A percentile compares a stretch with the other conserved stretches of the same genome.
Conservation (phyloP, 768 basidiomycete species). For the Mycena rosella region DNA sequence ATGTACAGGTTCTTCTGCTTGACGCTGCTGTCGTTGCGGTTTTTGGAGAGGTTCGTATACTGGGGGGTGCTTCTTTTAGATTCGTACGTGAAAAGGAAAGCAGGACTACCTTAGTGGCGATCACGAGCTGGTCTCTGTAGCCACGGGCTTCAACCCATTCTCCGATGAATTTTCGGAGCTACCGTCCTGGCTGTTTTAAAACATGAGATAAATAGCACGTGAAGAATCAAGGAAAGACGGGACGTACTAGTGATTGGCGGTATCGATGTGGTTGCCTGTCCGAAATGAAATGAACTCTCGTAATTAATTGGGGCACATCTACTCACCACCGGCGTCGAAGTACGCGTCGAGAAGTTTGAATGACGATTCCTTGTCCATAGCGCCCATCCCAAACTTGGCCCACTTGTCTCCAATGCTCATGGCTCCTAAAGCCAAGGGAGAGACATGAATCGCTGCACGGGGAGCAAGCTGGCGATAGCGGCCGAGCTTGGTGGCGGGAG, state of each 20-base stretch:
- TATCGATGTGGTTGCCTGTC: no score
- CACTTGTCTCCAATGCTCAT: slow-evolving; percentile 59
- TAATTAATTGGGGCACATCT: not conserved
- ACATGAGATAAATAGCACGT: not conserved
- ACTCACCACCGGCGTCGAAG: not conserved
- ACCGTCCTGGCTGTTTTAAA: slow-evolving; percentile 50
- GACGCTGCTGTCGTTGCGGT: slow-evolving; percentile 34
- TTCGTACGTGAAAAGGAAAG: not conserved
- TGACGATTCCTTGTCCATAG: not conserved
- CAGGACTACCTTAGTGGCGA: slow-evolving; percentile 40
- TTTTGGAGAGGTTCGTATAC: slow-evolving; percentile 49
- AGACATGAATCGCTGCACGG: slow-evolving; percentile 55
- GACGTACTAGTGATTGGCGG: slow-evolving; percentile 60
- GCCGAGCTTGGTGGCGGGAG: no score
- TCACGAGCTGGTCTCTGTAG: slow-evolving; percentile 52
- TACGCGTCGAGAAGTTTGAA: not conserved
- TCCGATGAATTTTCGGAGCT: slow-evolving; percentile 60
- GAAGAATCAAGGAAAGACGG: not conserved
- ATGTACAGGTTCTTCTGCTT: slow-evolving; percentile 53
- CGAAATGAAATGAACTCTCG: not conserved
- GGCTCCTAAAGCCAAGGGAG: slow-evolving; percentile 57
- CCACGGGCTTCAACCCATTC: slow-evolving; percentile 63
- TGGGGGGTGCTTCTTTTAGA: slow-evolving; percentile 21
- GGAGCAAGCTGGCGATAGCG: no score
- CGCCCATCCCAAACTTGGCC: slow-evolving; percentile 32